A percentile compares a stretch with the other conserved stretches of the same genome.
These are phyloP conservation scores for Thalassiosira mediterranea DNA, from an alignment of 352 stramenopile genomes.

Conservation along the genomic window DNA sequence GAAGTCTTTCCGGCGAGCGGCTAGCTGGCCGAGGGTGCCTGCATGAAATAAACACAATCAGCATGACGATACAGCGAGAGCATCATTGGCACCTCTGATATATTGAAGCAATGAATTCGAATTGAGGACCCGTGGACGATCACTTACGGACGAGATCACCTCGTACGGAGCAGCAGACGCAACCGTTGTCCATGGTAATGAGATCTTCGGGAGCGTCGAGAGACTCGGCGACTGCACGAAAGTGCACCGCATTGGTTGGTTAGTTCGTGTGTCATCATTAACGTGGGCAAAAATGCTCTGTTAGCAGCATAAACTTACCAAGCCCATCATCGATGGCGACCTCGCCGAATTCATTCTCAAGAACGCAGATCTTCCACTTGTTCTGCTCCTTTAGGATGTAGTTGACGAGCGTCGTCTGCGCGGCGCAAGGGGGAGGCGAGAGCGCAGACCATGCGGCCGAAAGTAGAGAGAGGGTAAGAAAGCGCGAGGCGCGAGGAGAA, in stretches of 20 bases:
- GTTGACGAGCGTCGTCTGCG: slow-evolving; percentile 99
- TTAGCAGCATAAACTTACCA: slow-evolving; percentile 48
- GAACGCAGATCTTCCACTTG: slow-evolving; percentile 88
- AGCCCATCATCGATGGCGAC: slow-evolving; percentile 92
- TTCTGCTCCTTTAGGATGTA: slow-evolving; percentile 95
- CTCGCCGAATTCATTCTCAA: slow-evolving; percentile 99
- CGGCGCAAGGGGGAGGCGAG: too few species aligned
- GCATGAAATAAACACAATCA: too few species aligned
- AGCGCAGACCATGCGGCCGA: too few species aligned
- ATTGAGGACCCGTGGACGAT: too few species aligned
- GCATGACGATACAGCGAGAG: too few species aligned
- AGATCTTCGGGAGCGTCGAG: slow-evolving; percentile 90
- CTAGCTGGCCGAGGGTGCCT: slow-evolving; percentile 91
- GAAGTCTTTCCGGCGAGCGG: slow-evolving; percentile 90
- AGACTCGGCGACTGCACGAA: slow-evolving; percentile 82
- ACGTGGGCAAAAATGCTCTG: background rate
- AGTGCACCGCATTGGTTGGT: background rate
- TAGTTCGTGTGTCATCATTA: background rate
- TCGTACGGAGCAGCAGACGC: slow-evolving; percentile 95
- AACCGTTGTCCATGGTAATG: slow-evolving; percentile 97
- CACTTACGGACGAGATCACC: slow-evolving; percentile 91
- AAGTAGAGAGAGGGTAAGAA: too few species aligned
- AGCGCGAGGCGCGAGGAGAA: background rate
- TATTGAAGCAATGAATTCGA: too few species aligned
- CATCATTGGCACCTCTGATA: too few species aligned